Evolutionary conservation across 768 basidiomycete genomes (phyloP).

Genomic region (Russula sp.): DNA sequence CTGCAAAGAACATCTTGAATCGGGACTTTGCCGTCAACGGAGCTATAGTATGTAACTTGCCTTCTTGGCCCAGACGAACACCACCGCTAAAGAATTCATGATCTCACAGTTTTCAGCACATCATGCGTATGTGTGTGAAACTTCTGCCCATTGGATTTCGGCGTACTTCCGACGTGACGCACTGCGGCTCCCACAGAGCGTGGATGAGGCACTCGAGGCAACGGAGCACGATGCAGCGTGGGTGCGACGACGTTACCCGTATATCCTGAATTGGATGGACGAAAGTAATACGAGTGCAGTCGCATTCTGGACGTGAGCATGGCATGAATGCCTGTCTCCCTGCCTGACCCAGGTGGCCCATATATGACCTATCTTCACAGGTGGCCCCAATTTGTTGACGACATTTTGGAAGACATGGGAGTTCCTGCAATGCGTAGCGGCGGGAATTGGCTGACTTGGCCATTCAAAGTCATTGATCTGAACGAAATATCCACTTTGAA

Average conservation of each 20-base stretch:
- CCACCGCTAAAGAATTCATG: neutral
- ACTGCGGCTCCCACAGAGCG: conserved; percentile 41
- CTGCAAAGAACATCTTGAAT: conserved; percentile 48
- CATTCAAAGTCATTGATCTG: conserved; percentile 46
- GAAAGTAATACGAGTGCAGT: conserved; percentile 47
- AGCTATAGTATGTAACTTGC: conserved; percentile 38
- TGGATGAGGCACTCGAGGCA: conserved; percentile 40
- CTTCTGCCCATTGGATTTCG: conserved; percentile 58
- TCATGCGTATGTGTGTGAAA: conserved; percentile 49
- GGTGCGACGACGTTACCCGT: conserved; percentile 51
- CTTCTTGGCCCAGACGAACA: too few species aligned
- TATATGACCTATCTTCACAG: conserved; percentile 29
- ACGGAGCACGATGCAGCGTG: conserved; percentile 46
- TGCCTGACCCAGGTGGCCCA: too few species aligned
- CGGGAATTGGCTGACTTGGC: conserved; percentile 63
- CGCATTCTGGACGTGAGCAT: conserved; percentile 45
- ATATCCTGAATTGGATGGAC: conserved; percentile 42
- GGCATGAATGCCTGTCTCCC: neutral
- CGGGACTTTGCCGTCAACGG: conserved; percentile 63
- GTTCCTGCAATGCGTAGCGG: conserved; percentile 47
- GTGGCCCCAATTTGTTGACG: conserved; percentile 57
- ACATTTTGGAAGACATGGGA: conserved; percentile 57
- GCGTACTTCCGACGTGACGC: conserved; percentile 52
- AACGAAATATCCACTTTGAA: conserved; percentile 43
- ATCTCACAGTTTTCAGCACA: conserved; percentile 46